Base-by-base conservation (phyloP, 2,329 filamentous ascomycete species). In the Diaporthe humulicola region DNA sequence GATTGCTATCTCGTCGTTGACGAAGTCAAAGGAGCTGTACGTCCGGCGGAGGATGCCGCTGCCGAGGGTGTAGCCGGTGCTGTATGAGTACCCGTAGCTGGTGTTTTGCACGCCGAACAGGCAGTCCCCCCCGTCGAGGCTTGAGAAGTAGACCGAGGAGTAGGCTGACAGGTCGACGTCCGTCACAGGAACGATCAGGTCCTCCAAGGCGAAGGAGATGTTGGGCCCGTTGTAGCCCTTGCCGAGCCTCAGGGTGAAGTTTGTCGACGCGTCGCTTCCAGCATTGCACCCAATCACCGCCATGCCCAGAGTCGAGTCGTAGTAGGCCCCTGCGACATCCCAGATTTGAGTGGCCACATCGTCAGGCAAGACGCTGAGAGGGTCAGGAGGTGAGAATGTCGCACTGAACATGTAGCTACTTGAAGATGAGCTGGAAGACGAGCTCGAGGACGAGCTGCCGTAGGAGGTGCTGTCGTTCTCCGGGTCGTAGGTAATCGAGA, bases 11-110 rank as follows among this genome's bases (percentile, higher is more conserved):
- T 83, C 81, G n/a, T 74, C 58, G 75, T 82, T 82, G 58, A 76
- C 79, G 17, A 80, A 72, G 74, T 84, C 82, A 67, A 83, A 83
- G 5, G 82, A 82, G 64, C 79, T 77, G 75, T 84, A 84, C 17
- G 76, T 77, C n/a, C 81, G 79, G 42, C 80, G 80, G 45, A 83
- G 74, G 56, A 82, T 48, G 22, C 77, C 73, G 73, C 76, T 76
- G 22, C 81, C 79, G 4, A 84, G 54, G 54, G 64, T 78, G 66
- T 73, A 79, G 22, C 19, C 71, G 14, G 25, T 30, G 9, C 54
- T 73, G 30, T 45, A 75, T 25, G 36, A 22, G 48, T 57, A 71
- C 0, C 60, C 73, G 15, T 40, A 73, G 71, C 64, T 70, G 19
- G 42, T 54, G 52, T 80, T 81, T 60, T 83, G 81, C 3, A 84